These are phyloP conservation scores for Pseudogymnoascus sp. DNA, from an alignment of 2,329 filamentous ascomycete genomes.

Conservation along the genomic window DNA sequence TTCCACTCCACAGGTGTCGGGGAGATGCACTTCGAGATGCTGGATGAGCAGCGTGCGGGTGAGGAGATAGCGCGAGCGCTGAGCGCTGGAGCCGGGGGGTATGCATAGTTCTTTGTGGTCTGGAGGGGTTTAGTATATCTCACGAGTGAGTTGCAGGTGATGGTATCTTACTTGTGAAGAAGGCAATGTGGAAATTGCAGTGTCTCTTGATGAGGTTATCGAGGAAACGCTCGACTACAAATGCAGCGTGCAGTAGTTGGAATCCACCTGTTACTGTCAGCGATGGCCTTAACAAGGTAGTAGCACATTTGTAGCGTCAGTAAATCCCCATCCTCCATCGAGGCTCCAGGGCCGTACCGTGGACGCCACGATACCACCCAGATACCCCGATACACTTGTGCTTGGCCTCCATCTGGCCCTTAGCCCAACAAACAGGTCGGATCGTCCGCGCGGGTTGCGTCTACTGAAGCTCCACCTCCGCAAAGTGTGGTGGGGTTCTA, in stretches of 20 bases:
- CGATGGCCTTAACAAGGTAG: not conserved
- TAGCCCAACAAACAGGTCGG: not conserved
- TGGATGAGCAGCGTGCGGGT: constrained; percentile 56
- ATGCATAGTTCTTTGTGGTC: constrained; percentile 48
- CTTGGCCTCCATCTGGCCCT: not conserved
- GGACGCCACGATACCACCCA: not conserved
- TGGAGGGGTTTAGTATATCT: constrained; percentile 16
- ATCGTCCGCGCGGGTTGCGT: not conserved
- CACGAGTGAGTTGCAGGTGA: not conserved
- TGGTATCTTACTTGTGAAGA: constrained; percentile 42
- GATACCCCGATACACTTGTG: not conserved
- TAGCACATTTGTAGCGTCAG: constrained; percentile 9
- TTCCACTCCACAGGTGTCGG: constrained; percentile 20
- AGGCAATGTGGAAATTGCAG: constrained; percentile 65
- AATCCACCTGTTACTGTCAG: constrained; percentile 44
- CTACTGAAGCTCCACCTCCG: not conserved
- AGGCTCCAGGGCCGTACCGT: not conserved
- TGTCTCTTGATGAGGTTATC: constrained; percentile 51
- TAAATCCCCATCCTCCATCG: not conserved
- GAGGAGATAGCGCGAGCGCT: constrained; percentile 44
- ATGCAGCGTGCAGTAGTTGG: constrained; percentile 64
- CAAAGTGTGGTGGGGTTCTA: not conserved
- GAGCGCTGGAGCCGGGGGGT: constrained; percentile 34
- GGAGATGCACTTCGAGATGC: constrained; percentile 39
- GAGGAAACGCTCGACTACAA: constrained; percentile 61